These are phyloP conservation scores for Phycomyces nitens DNA, from an alignment of 192 early-diverging fungal species.

Conservation along the genomic window DNA sequence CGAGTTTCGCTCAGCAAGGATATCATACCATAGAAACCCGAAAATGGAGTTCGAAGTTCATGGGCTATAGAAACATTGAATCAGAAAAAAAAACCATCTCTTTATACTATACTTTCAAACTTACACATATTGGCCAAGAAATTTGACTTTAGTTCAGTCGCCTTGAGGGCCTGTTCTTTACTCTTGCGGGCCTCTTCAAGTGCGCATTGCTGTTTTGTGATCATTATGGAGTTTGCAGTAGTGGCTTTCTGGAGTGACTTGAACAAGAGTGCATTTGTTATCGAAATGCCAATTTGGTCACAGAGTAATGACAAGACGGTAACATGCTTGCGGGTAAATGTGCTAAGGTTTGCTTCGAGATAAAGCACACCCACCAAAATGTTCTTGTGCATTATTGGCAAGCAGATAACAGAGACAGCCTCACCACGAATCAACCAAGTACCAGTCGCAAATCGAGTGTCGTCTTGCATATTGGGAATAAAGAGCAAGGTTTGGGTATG, in stretches of 20 bases:
- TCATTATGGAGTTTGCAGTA: constrained; percentile 16
- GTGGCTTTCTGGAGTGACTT: constrained; percentile 36
- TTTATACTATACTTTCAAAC: too few species aligned
- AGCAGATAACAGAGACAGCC: constrained; percentile 36
- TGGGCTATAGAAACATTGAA: constrained; percentile 6
- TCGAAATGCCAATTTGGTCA: constrained; percentile 45
- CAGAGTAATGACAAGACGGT: constrained; percentile 42
- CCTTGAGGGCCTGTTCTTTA: constrained; percentile 38
- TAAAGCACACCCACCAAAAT: constrained; percentile 41
- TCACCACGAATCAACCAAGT: constrained; percentile 7
- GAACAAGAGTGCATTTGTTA: constrained; percentile 45
- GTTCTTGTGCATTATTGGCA: constrained; percentile 43
- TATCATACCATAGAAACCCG: constrained; percentile 44
- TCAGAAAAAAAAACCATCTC: neutral
- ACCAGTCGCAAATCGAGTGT: constrained; percentile 23
- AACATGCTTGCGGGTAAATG: constrained; percentile 23
- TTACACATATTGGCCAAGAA: constrained; percentile 50
- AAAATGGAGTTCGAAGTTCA: constrained; percentile 39
- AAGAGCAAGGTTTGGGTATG: constrained; percentile 21
- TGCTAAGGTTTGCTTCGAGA: constrained; percentile 30
- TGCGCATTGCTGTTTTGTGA: constrained; percentile 18
- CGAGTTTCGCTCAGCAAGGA: constrained; percentile 42
- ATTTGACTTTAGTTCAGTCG: constrained; percentile 43
- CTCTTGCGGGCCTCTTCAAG: constrained; percentile 23
- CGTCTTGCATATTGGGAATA: constrained; percentile 26